phyloP scores from a whole-genome alignment of 441 rosid genomes.

The Rhodomyrtus psidioides region DNA sequence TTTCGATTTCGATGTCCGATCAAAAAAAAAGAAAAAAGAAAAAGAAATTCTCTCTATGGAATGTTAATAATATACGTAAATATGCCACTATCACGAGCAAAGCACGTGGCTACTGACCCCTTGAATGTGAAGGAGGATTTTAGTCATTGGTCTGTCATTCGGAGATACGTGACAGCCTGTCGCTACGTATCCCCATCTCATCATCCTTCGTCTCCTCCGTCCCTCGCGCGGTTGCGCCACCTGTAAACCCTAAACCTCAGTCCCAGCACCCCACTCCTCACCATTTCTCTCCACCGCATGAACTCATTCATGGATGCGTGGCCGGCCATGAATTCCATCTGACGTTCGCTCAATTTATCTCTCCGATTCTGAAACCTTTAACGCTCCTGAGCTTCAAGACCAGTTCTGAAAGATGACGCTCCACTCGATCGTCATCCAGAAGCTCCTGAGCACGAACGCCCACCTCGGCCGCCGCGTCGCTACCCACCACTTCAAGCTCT shows the following conservation, averaged over 20 bases:
- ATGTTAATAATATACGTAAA: no score
- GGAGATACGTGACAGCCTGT: not conserved
- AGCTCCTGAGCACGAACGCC: conserved; percentile 73
- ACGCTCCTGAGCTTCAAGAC: not conserved
- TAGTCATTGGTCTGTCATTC: not conserved
- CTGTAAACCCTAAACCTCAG: not conserved
- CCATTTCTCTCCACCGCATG: not conserved
- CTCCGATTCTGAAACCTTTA: not conserved
- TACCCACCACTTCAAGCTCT: conserved; percentile 78
- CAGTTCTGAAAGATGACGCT: conserved; percentile 44
- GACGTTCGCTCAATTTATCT: not conserved
- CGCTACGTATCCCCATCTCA: not conserved
- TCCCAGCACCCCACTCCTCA: not conserved
- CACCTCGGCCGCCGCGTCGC: conserved; percentile 79
- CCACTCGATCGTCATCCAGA: conserved; percentile 83
- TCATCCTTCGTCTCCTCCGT: not conserved
- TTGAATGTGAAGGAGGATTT: not conserved
- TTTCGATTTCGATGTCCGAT: no score
- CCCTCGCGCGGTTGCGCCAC: not conserved
- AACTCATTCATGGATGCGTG: not conserved
- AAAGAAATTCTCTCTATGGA: no score
- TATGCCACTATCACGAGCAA: not conserved
- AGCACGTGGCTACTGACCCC: not conserved
- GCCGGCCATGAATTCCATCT: not conserved
- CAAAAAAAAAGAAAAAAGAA: no score